Percentiles rank a stretch among this genome's conserved stretches.
Evolutionary conservation across 768 basidiomycete species (phyloP).

Genomic region (Auriscalpium orientale): DNA sequence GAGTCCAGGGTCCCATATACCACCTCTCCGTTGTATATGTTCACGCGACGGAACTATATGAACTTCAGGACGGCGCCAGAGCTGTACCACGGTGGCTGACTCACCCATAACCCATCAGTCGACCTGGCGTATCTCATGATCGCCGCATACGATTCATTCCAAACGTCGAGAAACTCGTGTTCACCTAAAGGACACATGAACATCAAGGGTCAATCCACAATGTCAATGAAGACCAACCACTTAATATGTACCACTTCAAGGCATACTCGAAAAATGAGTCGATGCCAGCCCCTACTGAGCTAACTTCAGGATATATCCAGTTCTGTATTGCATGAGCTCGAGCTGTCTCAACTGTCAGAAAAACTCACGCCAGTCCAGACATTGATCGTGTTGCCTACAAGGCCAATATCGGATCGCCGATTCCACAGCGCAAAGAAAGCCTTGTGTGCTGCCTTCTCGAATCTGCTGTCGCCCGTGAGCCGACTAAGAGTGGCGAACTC

Average conservation of each 20-base stretch:
- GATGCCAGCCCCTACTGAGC: slow-evolving; percentile 87
- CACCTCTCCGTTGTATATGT: slow-evolving; percentile 57
- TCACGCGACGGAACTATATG: slow-evolving; percentile 74
- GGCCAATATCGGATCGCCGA: slow-evolving; percentile 70
- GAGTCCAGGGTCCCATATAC: slow-evolving; percentile 84
- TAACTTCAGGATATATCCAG: slow-evolving; percentile 73
- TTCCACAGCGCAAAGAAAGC: slow-evolving; percentile 96
- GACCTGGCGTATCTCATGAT: slow-evolving; percentile 77
- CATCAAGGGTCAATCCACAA: neutral
- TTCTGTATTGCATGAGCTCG: slow-evolving; percentile 29
- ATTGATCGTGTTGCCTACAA: slow-evolving; percentile 87
- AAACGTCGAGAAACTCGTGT: slow-evolving; percentile 31
- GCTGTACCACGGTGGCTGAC: slow-evolving; percentile 14
- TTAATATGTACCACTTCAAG: slow-evolving; percentile 85
- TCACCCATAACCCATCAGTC: slow-evolving; percentile 83
- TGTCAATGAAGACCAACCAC: slow-evolving; percentile 39
- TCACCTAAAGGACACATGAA: slow-evolving; percentile 21
- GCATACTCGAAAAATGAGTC: slow-evolving; percentile 97
- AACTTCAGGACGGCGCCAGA: too few relatives aligned
- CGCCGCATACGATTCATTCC: slow-evolving; percentile 29
- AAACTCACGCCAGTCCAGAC: slow-evolving; percentile 66
- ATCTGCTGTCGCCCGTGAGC: slow-evolving; percentile 82
- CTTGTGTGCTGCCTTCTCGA: slow-evolving; percentile 82
- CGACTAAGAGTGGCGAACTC: slow-evolving; percentile 93
- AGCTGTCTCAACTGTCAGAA: neutral